Base-by-base conservation (phyloP, 2,329 filamentous ascomycete genomes). In the Amesomyces nigricolor region DNA sequence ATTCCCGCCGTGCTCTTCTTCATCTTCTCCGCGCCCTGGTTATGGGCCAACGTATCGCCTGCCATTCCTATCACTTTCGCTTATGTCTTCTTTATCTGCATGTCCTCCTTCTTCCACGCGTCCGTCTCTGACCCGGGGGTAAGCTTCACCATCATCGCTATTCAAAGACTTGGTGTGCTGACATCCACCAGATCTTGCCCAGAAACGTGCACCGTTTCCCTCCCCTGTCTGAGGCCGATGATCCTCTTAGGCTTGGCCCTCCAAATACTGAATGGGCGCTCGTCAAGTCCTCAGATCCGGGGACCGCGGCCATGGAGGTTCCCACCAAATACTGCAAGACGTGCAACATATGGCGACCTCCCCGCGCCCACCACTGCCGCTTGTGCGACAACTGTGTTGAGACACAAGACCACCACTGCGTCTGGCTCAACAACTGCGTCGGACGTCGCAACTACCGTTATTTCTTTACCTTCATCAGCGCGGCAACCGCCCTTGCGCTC, bases 401-500 rank as follows among this genome's bases (percentile, higher is more conserved):
- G 71, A 96, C 91, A 0, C 90, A 96, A 63, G 94, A 99, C 67
- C 94, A 99, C 67, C 94, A 99, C 72, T 99, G 94, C 67, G 91
- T 97, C 14, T 99, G 94, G 94, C 82, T 99, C 61, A 99, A 99
- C 74, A 99, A 99, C 70, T 99, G 94, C 63, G 87, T 99, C 48
- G 94, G 94, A 43, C 87, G 92, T 62, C 89, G 94, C 65, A 99
- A 99, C 73, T 99, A 99, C 73, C 89, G 94, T 61, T 97, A 92
- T 71, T 99, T 99, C 72, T 96, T 97, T 70, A 82, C 88, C 10
- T 99, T 96, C 71, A 85, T 99, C 61, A 83, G 83, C 52, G 84
- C 86, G 13, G 84, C 83, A n/a, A 90, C 89, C 0, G 62, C 96
- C 35, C 78, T 96, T 16, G 81, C 86, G 0, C 67, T 91, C 14